Evolutionary conservation across 495 filamentous ascomycete genomes (phyloP).

Genomic region (Daldinia bambusicola): DNA sequence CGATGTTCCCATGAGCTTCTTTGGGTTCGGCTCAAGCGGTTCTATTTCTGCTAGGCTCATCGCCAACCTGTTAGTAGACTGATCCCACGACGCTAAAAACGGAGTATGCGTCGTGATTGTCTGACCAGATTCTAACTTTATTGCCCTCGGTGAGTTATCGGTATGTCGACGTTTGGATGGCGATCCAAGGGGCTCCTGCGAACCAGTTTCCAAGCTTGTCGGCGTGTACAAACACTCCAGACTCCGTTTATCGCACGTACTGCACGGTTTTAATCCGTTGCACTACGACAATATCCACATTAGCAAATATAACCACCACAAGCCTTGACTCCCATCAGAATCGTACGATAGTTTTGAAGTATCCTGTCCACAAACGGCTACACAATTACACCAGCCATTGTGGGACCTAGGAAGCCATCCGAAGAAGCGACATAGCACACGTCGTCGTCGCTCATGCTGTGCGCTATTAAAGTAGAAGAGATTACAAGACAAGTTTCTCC

Average conservation of each 20-base stretch:
- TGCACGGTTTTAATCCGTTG: constrained; percentile 76
- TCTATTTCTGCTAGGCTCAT: constrained; percentile 29
- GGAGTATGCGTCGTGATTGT: constrained; percentile 25
- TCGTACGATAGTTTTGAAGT: constrained; percentile 21
- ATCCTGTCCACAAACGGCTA: constrained; percentile 36
- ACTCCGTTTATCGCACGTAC: constrained; percentile 69
- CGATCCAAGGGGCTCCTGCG: constrained; percentile 53
- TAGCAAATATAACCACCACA: constrained; percentile 31
- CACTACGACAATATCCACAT: constrained; percentile 57
- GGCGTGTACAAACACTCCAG: constrained; percentile 64
- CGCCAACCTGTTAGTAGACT: constrained; percentile 23
- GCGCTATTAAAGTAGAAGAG: constrained; percentile 12
- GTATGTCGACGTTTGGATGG: constrained; percentile 60
- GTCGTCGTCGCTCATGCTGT: constrained; percentile 32
- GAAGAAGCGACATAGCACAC: constrained; percentile 25
- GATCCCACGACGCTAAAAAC: constrained; percentile 41
- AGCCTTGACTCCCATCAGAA: constrained; percentile 18
- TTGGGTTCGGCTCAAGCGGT: constrained; percentile 27
- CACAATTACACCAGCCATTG: constrained; percentile 35
- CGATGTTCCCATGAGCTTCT: constrained; percentile 30
- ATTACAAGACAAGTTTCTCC: constrained; percentile 13
- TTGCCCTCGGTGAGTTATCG: constrained; percentile 50
- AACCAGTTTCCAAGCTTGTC: constrained; percentile 44
- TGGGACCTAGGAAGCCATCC: constrained; percentile 35
- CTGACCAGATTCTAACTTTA: constrained; percentile 38